These are phyloP conservation scores for Phytophthora brassicae DNA, from an alignment of 352 stramenopile genomes.

Conservation along the genomic window DNA sequence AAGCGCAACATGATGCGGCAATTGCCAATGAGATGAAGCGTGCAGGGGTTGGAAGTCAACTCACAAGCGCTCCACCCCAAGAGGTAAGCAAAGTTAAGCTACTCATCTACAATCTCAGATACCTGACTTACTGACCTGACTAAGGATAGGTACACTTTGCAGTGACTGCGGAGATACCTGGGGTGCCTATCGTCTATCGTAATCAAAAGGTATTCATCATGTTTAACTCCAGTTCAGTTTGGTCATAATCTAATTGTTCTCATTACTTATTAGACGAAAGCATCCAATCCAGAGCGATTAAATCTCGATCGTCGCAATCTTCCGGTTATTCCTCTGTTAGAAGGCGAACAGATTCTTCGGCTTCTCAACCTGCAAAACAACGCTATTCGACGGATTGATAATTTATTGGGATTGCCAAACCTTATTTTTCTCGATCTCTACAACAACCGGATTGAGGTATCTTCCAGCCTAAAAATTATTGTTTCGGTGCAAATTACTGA, in stretches of 20 bases:
- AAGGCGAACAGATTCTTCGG: slow-evolving; percentile 88
- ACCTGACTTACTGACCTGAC: slow-evolving; percentile 26
- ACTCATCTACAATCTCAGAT: background rate
- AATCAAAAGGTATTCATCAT: slow-evolving; percentile 53
- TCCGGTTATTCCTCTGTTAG: slow-evolving; percentile 75
- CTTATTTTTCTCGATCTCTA: slow-evolving; percentile 94
- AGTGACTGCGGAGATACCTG: slow-evolving; percentile 65
- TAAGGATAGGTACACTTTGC: slow-evolving; percentile 74
- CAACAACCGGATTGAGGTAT: slow-evolving; percentile 90
- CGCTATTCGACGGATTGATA: slow-evolving; percentile 80
- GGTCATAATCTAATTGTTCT: background rate
- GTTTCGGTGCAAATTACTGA: background rate
- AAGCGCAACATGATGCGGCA: background rate
- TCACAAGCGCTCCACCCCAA: slow-evolving; percentile 36
- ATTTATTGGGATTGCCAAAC: slow-evolving; percentile 83
- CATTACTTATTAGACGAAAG: slow-evolving; percentile 47
- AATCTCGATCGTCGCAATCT: slow-evolving; percentile 90
- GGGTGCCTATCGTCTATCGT: slow-evolving; percentile 71
- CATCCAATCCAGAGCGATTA: slow-evolving; percentile 77
- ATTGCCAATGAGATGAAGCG: slow-evolving; percentile 6
- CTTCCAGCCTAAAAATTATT: background rate
- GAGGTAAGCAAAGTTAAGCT: slow-evolving; percentile 28
- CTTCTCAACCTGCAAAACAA: slow-evolving; percentile 94
- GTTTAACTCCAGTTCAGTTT: background rate
- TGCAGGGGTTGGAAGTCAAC: slow-evolving; percentile 7